These are phyloP conservation scores for Podaxis mareebaensis DNA, from an alignment of 768 basidiomycete species.

Conservation along the genomic window DNA sequence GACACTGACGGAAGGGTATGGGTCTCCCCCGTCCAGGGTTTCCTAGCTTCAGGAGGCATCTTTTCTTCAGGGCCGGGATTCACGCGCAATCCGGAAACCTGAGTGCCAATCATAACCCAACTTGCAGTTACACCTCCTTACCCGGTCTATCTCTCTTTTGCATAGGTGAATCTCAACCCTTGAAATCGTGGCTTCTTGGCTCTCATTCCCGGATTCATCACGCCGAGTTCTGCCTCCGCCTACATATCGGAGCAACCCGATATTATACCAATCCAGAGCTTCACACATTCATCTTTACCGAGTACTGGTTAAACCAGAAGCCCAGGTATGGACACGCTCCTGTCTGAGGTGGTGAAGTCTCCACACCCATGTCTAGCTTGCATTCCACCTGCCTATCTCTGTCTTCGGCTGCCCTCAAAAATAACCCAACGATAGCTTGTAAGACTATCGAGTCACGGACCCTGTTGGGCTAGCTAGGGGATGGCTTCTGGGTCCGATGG, in stretches of 20 bases:
- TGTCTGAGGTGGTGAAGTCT: no score
- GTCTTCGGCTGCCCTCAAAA: no score
- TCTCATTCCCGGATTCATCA: background rate
- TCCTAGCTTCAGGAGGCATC: background rate
- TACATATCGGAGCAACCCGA: background rate
- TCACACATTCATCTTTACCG: no score
- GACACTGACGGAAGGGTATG: no score
- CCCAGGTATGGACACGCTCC: no score
- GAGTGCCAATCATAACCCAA: constrained; percentile 3
- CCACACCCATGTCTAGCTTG: no score
- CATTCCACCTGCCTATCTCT: no score
- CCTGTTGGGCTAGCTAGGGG: no score
- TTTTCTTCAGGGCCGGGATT: background rate
- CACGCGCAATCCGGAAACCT: background rate
- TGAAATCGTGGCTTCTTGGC: background rate
- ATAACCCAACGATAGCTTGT: no score
- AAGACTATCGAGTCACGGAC: no score
- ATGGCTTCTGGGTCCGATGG: no score
- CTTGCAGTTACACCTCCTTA: background rate
- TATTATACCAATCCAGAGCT: background rate
- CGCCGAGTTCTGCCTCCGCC: background rate
- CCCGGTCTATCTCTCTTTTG: background rate
- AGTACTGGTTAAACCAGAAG: no score
- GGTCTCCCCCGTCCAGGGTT: background rate
- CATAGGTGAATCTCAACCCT: background rate